A percentile compares a stretch with the other conserved stretches of the same genome.
Conservation (phyloP, 1,284 basidiomycete species). For the Coniferiporia weirii region DNA sequence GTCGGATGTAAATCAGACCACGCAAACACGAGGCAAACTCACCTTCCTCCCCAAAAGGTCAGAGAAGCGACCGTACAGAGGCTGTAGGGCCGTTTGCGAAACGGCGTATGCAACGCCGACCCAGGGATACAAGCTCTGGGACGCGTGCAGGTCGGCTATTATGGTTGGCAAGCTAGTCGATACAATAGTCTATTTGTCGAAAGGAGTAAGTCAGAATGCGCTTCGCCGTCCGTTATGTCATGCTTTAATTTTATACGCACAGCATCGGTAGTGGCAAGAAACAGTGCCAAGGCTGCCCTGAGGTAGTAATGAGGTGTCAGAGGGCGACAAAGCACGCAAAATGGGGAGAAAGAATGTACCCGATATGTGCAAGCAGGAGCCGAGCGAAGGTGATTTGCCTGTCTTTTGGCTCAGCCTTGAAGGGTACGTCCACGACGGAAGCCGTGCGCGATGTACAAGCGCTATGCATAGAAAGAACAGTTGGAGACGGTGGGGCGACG, state of each 20-base stretch:
- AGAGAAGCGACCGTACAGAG: slow-evolving; percentile 71
- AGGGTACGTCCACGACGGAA: slow-evolving; percentile 7
- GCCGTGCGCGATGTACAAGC: slow-evolving; percentile 9
- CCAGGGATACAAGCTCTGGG: slow-evolving; percentile 74
- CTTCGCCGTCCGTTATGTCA: background rate
- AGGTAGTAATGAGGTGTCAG: slow-evolving; percentile 13
- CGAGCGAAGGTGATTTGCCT: slow-evolving; percentile 22
- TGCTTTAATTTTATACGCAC: slow-evolving; percentile 39
- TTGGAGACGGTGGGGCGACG: background rate
- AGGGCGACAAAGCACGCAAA: slow-evolving; percentile 9
- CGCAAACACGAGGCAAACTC: slow-evolving; percentile 16
- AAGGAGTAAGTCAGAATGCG: slow-evolving; percentile 18
- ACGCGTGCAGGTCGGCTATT: slow-evolving; percentile 55
- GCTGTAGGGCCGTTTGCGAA: slow-evolving; percentile 77
- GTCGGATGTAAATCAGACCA: slow-evolving; percentile 2
- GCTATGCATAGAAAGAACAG: background rate
- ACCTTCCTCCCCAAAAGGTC: slow-evolving; percentile 76
- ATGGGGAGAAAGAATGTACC: slow-evolving; percentile 22
- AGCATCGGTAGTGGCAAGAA: slow-evolving; percentile 77
- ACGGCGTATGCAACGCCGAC: slow-evolving; percentile 76
- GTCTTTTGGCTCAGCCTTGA: background rate
- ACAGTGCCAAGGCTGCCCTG: slow-evolving; percentile 69
- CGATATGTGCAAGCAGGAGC: slow-evolving; percentile 28
- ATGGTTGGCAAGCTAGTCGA: slow-evolving; percentile 79
- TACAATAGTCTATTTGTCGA: slow-evolving; percentile 58